These are phyloP conservation scores for Suillus spraguei DNA, from an alignment of 768 basidiomycete species.

Conservation along the genomic window DNA sequence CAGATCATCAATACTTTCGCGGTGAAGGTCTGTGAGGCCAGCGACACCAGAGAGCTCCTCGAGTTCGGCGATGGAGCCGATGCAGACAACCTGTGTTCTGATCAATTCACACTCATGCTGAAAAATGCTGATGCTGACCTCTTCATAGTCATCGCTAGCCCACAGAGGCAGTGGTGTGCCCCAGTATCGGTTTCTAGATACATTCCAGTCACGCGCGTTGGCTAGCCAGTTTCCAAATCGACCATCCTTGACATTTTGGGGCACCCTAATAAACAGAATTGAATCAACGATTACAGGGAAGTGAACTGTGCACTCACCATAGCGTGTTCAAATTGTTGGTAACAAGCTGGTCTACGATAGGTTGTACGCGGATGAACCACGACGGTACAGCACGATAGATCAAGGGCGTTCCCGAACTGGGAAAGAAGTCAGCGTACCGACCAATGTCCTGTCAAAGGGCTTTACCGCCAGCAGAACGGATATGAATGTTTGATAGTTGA, in stretches of 20 bases:
- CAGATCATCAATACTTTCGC: slow-evolving; percentile 94
- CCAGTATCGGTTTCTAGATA: slow-evolving; percentile 99
- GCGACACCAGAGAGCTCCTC: slow-evolving; percentile 82
- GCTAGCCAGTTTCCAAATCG: slow-evolving; percentile 97
- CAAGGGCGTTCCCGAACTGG: slow-evolving; percentile 90
- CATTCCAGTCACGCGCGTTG: slow-evolving; percentile 99
- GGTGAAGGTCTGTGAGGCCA: slow-evolving; percentile 87
- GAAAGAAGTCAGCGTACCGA: neutral
- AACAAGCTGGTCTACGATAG: slow-evolving; percentile 84
- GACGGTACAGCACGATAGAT: slow-evolving; percentile 95
- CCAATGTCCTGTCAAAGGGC: neutral
- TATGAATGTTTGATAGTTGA: slow-evolving; percentile 88
- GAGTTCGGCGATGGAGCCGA: slow-evolving; percentile 88
- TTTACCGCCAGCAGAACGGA: slow-evolving; percentile 95
- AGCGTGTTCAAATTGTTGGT: slow-evolving; percentile 87
- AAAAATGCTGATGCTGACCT: slow-evolving; percentile 44
- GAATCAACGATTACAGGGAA: slow-evolving; percentile 9
- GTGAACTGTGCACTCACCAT: slow-evolving; percentile 56
- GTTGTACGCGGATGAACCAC: slow-evolving; percentile 93
- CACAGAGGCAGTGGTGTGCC: slow-evolving; percentile 97
- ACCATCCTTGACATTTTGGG: slow-evolving; percentile 85
- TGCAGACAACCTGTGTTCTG: slow-evolving; percentile 65
- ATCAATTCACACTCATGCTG: neutral
- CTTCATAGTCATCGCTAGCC: slow-evolving; percentile 91
- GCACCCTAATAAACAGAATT: slow-evolving; percentile 65